Percentiles rank a stretch among this genome's conserved stretches.
Evolutionary conservation across 768 basidiomycete species (phyloP).

Genomic region (Pleurotus cornucopiae): DNA sequence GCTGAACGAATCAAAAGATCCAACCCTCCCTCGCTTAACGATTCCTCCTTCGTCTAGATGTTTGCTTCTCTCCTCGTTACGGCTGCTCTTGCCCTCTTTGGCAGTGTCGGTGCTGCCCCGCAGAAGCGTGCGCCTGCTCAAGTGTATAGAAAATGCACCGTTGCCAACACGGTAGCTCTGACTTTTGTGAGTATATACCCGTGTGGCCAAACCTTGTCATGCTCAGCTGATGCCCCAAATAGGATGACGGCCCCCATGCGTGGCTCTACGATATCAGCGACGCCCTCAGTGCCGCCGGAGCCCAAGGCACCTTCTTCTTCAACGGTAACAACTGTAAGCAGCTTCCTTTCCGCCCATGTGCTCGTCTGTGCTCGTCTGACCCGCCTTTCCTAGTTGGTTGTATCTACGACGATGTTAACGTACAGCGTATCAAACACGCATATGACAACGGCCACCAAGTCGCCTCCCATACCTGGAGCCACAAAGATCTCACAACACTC

Average conservation of each 20-base stretch:
- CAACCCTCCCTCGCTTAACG: neutral
- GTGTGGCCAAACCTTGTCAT: neutral
- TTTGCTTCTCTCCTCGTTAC: neutral
- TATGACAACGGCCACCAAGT: slow-evolving; percentile 37
- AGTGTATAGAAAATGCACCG: slow-evolving; percentile 29
- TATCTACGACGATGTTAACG: slow-evolving; percentile 27
- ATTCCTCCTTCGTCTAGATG: neutral
- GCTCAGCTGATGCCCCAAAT: neutral
- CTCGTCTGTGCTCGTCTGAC: neutral
- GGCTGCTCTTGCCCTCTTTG: neutral
- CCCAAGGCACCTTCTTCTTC: slow-evolving; percentile 40
- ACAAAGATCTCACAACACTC: slow-evolving; percentile 25
- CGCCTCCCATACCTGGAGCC: slow-evolving; percentile 43
- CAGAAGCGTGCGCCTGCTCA: slow-evolving; percentile 11
- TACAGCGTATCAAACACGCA: slow-evolving; percentile 28
- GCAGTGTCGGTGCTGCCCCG: neutral
- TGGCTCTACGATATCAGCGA: slow-evolving; percentile 28
- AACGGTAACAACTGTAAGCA: slow-evolving; percentile 35
- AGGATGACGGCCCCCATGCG: slow-evolving; percentile 34
- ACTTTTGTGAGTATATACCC: slow-evolving; percentile 23
- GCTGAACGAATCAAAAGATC: neutral
- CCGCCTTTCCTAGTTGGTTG: slow-evolving; percentile 22
- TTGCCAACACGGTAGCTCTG: slow-evolving; percentile 27
- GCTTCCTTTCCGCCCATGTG: neutral
- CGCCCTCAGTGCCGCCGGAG: slow-evolving; percentile 26